Conservation (phyloP, 2,329 filamentous ascomycete genomes). For the Periconia digitata region DNA sequence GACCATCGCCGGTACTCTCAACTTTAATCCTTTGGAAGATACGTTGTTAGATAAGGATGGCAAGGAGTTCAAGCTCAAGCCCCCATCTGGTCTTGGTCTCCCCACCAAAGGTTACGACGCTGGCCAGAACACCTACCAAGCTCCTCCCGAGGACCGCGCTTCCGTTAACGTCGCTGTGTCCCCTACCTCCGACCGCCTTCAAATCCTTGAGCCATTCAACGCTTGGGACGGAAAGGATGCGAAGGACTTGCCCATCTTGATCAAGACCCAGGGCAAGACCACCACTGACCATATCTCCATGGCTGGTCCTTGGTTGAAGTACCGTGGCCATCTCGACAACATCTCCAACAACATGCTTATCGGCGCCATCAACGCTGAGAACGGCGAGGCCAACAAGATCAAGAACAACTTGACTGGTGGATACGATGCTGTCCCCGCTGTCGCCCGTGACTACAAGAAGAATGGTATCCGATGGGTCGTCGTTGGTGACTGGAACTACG, state of each 20-base stretch:
- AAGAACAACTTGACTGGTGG: constrained; percentile 85
- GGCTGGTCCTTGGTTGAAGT: constrained; percentile 97
- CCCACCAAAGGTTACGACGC: constrained; percentile 83
- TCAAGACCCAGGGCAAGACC: constrained; percentile 96
- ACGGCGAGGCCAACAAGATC: constrained; percentile 96
- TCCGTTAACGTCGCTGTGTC: constrained; percentile 78
- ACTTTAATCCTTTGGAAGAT: constrained; percentile 95
- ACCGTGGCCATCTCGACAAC: constrained; percentile 98
- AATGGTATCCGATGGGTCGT: constrained; percentile 97
- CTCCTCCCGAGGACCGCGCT: constrained; percentile 78
- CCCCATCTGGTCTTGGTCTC: constrained; percentile 79
- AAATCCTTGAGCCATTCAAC: constrained; percentile 83
- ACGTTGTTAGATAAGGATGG: constrained; percentile 92
- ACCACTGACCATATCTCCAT: constrained; percentile 97
- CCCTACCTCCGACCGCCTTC: constrained; percentile 89
- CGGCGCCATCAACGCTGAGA: constrained; percentile 92
- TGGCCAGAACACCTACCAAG: constrained; percentile 92
- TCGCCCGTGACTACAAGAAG: constrained; percentile 97
- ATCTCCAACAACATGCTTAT: constrained; percentile 99
- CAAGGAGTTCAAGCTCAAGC: constrained; percentile 87
- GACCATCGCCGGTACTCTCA: constrained; percentile 77
- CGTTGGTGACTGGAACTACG: constrained; percentile 99
- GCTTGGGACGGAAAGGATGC: constrained; percentile 93
- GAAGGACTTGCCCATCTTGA: constrained; percentile 80
- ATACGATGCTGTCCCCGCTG: constrained; percentile 85